Percentiles rank a stretch among this genome's conserved stretches.
Evolutionary conservation across 2,329 filamentous ascomycete species (phyloP).

Genomic region (Fusarium chuoi): DNA sequence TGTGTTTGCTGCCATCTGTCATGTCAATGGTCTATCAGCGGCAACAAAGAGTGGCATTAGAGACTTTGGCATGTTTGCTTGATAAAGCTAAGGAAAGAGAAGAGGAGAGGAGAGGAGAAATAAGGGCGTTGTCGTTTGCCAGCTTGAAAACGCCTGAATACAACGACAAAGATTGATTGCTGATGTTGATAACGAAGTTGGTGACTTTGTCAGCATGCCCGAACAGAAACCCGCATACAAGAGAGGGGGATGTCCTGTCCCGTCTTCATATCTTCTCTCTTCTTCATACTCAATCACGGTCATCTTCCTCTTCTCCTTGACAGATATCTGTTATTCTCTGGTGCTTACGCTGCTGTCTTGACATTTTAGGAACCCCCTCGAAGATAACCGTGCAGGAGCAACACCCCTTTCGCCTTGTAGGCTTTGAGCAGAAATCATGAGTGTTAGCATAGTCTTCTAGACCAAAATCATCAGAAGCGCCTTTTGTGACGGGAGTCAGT

Average conservation of each 20-base stretch:
- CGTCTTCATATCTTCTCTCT: background rate
- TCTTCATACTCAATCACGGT: background rate
- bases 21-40: background rate
- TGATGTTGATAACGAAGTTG: background rate
- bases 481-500: background rate
- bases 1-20: conserved; percentile 7
- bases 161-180: background rate
- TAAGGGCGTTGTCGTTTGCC: conserved; percentile 5
- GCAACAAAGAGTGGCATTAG: conserved; percentile 3
- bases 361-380: background rate
- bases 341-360: background rate
- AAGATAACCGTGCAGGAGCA: background rate
- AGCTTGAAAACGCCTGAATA: background rate
- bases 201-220: background rate
- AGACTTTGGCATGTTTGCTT: conserved; percentile 8
- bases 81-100: background rate
- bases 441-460: background rate
- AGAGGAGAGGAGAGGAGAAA: background rate
- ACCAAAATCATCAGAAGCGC: background rate
- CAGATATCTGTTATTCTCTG: background rate
- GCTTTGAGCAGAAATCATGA: background rate
- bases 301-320: background rate
- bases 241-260: background rate
- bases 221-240: background rate
- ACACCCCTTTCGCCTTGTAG: background rate